phyloP scores from a whole-genome alignment of 192 early-diverging fungal species.

The Entomortierella chlamydospora region DNA sequence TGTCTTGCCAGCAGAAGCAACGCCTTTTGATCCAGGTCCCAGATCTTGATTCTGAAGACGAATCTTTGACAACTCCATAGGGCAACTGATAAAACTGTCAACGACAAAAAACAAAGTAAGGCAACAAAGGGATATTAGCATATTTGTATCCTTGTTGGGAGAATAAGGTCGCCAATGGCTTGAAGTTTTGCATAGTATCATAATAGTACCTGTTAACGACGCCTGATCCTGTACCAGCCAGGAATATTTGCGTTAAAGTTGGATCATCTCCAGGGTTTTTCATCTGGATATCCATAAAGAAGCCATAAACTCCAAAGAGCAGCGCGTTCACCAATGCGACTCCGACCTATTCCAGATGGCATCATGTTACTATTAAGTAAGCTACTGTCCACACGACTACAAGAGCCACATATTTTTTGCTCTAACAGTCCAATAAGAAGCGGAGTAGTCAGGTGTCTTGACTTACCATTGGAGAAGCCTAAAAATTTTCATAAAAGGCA shows the following conservation, averaged over 20 bases:
- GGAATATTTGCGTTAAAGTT: conserved; percentile 59
- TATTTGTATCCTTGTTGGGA: conserved; percentile 22
- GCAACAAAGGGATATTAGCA: neutral
- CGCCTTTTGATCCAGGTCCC: conserved; percentile 1
- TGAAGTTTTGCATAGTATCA: neutral
- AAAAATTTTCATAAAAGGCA: neutral
- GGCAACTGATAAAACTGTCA: conserved; percentile 66
- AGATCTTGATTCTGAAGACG: conserved; percentile 65
- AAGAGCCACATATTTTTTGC: too few relatives aligned
- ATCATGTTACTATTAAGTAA: neutral
- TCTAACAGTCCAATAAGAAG: conserved; percentile 12
- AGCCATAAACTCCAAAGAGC: conserved; percentile 67
- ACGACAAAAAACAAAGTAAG: neutral
- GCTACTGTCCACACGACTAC: neutral
- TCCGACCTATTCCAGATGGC: conserved; percentile 55
- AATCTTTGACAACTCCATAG: conserved; percentile 70
- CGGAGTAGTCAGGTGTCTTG: conserved; percentile 14
- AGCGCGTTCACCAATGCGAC: conserved; percentile 67
- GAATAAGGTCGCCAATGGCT: neutral
- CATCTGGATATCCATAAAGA: conserved; percentile 62
- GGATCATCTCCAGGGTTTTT: conserved; percentile 40
- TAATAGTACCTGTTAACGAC: conserved; percentile 62
- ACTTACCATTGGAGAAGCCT: conserved; percentile 69
- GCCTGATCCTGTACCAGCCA: conserved; percentile 67
- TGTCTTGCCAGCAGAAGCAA: neutral